Evolutionary conservation across 1,284 basidiomycete species (phyloP), one percentile per base, ranked within the genome.

Genomic region (Tetrapyrgos nigripes): DNA sequence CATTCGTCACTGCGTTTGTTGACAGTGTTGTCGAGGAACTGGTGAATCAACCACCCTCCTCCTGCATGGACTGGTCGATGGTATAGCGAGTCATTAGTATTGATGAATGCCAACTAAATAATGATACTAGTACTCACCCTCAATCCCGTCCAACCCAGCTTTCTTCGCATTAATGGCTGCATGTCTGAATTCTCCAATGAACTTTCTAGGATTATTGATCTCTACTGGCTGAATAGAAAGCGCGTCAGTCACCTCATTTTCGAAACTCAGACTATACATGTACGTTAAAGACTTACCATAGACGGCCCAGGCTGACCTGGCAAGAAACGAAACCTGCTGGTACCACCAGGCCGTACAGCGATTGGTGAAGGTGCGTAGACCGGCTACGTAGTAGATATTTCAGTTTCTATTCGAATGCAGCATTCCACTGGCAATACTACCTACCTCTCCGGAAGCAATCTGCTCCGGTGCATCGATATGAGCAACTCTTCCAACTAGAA

Each of bases 71-170:
- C 27, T n/a, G n/a, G n/a, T n/a, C n/a, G n/a, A 23, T 3, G 8
- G 23, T 1, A 10, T 11, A 23, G 27, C n/a, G n/a, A 17, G n/a
- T 9, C 21, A 3, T 24, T 24, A 23, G 21, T 14, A 9, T 9
- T 4, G 10, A 19, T n/a, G 43, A 45, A 13, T 11, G n/a, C n/a
- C n/a, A n/a, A n/a, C n/a, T n/a, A n/a, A n/a, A n/a, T n/a, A n/a
- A n/a, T n/a, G n/a, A n/a, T n/a, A 62, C 72, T n/a, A 33, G 14
- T 33, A 33, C 8, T 55, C 63, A 78, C 80, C 54, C 73, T 90
- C 87, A 31, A 88, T 81, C 35, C 86, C 86, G 64, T 91, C 87
- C 63, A 88, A 88, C 0, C 87, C 87, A 24, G 86, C 85, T 65
- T 79, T 76, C 50, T 84, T 79, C 5, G 86, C 84, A 57, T 83